Base-by-base conservation (phyloP, 2,329 filamentous ascomycete genomes). In the Colletotrichum sp. region DNA sequence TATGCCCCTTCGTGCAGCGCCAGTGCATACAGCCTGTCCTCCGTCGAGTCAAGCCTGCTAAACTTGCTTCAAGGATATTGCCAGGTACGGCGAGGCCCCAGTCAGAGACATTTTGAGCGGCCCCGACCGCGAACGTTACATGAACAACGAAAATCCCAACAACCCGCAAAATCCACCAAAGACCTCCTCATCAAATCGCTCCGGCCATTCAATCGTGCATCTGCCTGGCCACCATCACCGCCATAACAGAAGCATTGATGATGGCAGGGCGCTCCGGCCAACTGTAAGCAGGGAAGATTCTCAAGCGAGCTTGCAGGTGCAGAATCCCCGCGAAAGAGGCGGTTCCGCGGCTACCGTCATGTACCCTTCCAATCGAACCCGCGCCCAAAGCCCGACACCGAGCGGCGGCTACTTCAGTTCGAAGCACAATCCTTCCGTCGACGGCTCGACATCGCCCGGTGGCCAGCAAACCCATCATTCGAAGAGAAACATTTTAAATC, bases 341-440 rank as follows among this genome's bases (percentile, higher is more conserved):
- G 86, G 84, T 67, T 88, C 88, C 34, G 81, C 81, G 34, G 81
- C 83, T 57, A 86, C 81, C 65, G 81, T 78, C 74, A 81, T 89
- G 88, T 82, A 90, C 87, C 79, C 82, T 79, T 83, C 87, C 64
- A 76, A 76, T 26, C 85, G 85, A 77, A 89, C 89, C 26, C 93
- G 96, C 78, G 93, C 95, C 15, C 91, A 94, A 77, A 98, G 96
- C 84, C 95, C 96, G 30, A 95, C 95, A 1, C 94, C 96, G 9
- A 97, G 95, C 83, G 88, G 91, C 57, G 91, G 90, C 79, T 85
- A 84, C 68, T 81, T 82, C 87, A 84, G 90, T 85, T 82, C 89
- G 83, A 88, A 87, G 80, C 81, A 89, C 85, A 81, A 86, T 79
- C 83, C 68, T 63, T 70, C 88, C 80, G 78, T 83, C 26, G 90